Conservation (phyloP, 192 early-diverging fungal genomes). For the Umbelopsis isabellina region DNA sequence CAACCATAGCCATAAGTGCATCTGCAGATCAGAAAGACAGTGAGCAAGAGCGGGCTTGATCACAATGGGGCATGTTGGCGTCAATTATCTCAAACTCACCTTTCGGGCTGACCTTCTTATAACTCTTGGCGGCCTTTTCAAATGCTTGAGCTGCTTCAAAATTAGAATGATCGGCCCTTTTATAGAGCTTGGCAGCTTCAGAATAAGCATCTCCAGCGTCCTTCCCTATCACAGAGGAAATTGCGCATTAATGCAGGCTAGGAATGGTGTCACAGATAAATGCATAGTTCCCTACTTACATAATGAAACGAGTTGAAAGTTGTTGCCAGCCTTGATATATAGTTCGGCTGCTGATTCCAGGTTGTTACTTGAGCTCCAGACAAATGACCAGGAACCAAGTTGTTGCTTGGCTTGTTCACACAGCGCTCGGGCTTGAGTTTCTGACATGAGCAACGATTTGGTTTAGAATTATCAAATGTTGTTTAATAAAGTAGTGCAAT, state of each 20-base stretch:
- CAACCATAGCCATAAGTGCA: slow-evolving; percentile 76
- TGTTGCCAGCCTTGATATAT: slow-evolving; percentile 88
- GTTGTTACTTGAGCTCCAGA: slow-evolving; percentile 74
- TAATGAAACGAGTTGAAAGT: slow-evolving; percentile 89
- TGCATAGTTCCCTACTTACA: slow-evolving; percentile 52
- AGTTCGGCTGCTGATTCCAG: slow-evolving; percentile 94
- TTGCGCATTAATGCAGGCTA: too few relatives aligned
- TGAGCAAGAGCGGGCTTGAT: slow-evolving; percentile 39
- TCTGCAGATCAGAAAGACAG: neutral
- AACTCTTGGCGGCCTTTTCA: slow-evolving; percentile 88
- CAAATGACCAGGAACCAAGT: slow-evolving; percentile 63
- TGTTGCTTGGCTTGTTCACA: slow-evolving; percentile 73
- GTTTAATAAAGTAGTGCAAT: slow-evolving; percentile 7
- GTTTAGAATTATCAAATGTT: neutral
- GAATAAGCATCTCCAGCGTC: slow-evolving; percentile 94
- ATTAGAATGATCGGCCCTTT: slow-evolving; percentile 68
- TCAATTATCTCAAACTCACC: slow-evolving; percentile 38
- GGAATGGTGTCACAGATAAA: too few relatives aligned
- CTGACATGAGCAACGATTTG: neutral
- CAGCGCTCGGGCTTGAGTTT: slow-evolving; percentile 57
- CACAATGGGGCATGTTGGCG: neutral
- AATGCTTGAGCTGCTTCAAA: slow-evolving; percentile 87
- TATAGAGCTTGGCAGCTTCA: slow-evolving; percentile 78
- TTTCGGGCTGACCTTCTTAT: slow-evolving; percentile 81
- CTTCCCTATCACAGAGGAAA: slow-evolving; percentile 58